A percentile compares a stretch with the other conserved stretches of the same genome.
These are phyloP conservation scores for Cladosporium sp. DNA, from an alignment of 2,329 filamentous ascomycete genomes.

Conservation along the genomic window DNA sequence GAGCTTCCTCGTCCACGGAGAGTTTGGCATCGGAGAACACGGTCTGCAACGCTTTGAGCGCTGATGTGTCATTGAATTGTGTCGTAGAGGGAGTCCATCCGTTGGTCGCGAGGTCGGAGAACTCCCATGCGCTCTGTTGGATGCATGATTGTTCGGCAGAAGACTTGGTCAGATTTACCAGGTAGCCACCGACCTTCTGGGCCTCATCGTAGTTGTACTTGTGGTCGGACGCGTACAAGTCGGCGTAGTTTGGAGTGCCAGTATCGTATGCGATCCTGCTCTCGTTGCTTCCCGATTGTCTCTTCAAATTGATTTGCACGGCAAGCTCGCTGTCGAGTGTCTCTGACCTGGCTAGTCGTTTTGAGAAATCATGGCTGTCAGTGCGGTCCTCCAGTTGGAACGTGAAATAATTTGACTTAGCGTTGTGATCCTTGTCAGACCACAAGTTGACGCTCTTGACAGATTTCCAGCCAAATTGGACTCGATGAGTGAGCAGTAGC, in stretches of 20 bases:
- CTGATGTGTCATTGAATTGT: not conserved
- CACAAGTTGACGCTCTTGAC: slow-evolving; percentile 15
- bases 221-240: not conserved
- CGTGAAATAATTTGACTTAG: not conserved
- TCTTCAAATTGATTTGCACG: not conserved
- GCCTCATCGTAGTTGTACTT: not conserved
- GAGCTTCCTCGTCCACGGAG: not conserved
- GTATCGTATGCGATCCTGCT: not conserved
- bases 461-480: slow-evolving; percentile 22
- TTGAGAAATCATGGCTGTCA: not conserved
- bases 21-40: not conserved
- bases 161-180: not conserved
- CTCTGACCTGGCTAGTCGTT: not conserved
- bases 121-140: not conserved
- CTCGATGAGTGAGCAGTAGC: slow-evolving; percentile 22
- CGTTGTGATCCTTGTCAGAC: not conserved
- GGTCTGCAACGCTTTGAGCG: not conserved
- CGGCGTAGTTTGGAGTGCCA: not conserved
- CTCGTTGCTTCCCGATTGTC: not conserved
- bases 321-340: not conserved
- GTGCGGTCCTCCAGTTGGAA: not conserved
- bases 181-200: not conserved
- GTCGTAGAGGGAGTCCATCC: not conserved
- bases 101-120: not conserved
- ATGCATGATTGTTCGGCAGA: not conserved